Base-by-base conservation (phyloP, 805 yeast genomes). In the Kuraishia ogatae region DNA sequence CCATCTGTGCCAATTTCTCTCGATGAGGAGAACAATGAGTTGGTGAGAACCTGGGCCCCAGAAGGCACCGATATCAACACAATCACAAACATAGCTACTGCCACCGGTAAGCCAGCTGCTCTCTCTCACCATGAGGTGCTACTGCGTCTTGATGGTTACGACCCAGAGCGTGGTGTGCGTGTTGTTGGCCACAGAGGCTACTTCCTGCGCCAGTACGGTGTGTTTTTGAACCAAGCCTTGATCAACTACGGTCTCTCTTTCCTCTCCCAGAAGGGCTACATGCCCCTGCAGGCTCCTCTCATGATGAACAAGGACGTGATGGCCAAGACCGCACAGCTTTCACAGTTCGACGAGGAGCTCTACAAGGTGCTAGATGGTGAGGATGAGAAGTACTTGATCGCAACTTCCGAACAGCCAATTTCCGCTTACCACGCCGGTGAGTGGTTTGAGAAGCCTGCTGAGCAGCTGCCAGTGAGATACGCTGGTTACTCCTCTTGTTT, bases 221-320 rank as follows among this genome's bases (percentile, higher is more conserved):
- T 94, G 51, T 94, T 92, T 77, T 82, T 94, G 72, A 94, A 94
- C 80, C 98, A 94, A 78, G 99, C 99, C 50, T 79, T 94, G 71
- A 94, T 94, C 72, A 94, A 92, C 82, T 93, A 92, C 69, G 99
- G 99, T 63, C 81, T 94, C 69, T 78, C 80, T 58, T 92, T 90
- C 75, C 81, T 94, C 71, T 81, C 89, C 60, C 75, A 81, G 65
- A 82, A 85, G 64, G 91, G 85, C 53, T 94, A 90, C 78, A 78
- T 79, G 55, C 96, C 98, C 60, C 79, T 94, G 72, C 99, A 94
- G 78, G 96, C 99, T 17, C 99, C 99, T 56, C 97, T 93, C 50
- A 94, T 94, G 99, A 90, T 94, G 97, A 94, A 94, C 84, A 94
- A 94, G 76, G 98, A 94, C 57, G 96, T 91, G 56, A 94, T 94